phyloP scores from a whole-genome alignment of 1,284 basidiomycete genomes.

The Coniophora puteana region DNA sequence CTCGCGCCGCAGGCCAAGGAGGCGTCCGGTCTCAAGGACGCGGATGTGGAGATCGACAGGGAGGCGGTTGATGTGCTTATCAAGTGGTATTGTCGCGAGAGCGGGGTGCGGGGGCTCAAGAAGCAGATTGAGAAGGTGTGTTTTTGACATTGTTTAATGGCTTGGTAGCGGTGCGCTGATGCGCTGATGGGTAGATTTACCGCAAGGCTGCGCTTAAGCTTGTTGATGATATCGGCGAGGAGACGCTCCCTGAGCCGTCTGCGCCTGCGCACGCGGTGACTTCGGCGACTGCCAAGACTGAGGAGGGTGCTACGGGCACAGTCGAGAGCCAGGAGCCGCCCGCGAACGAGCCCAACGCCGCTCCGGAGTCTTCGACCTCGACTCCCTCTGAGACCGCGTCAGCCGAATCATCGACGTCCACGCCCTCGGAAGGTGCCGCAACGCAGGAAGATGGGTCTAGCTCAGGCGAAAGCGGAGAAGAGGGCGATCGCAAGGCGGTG shows the following conservation, averaged over 20 bases:
- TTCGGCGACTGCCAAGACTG: conserved; percentile 15
- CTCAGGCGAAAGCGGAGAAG: conserved; percentile 15
- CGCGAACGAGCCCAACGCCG: conserved; percentile 30
- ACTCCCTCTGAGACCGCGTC: conserved; percentile 11
- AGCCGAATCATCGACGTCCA: conserved; percentile 13
- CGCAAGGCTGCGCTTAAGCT: conserved; percentile 95
- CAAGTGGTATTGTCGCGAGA: conserved; percentile 96
- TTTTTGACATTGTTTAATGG: conserved; percentile 1
- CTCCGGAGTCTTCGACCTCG: conserved; percentile 16
- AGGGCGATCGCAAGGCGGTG: conserved; percentile 42
- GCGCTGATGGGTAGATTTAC: conserved; percentile 96
- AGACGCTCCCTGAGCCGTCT: conserved; percentile 74
- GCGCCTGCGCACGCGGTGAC: conserved; percentile 16
- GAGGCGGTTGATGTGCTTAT: conserved; percentile 87
- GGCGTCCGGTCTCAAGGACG: conserved; percentile 80
- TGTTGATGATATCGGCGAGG: conserved; percentile 89
- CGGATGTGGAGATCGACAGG: conserved; percentile 77
- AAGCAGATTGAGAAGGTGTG: conserved; percentile 92
- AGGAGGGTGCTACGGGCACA: conserved; percentile 20
- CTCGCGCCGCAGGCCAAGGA: conserved; percentile 95
- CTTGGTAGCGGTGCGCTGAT: conserved; percentile 4
- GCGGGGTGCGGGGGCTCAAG: conserved; percentile 92
- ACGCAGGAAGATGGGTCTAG: too few species aligned
- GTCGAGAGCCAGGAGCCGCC: conserved; percentile 39
- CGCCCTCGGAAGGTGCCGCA: too few species aligned